Evolutionary conservation across 257 asterid species (phyloP).

Genomic region (Sherardia arvensis): DNA sequence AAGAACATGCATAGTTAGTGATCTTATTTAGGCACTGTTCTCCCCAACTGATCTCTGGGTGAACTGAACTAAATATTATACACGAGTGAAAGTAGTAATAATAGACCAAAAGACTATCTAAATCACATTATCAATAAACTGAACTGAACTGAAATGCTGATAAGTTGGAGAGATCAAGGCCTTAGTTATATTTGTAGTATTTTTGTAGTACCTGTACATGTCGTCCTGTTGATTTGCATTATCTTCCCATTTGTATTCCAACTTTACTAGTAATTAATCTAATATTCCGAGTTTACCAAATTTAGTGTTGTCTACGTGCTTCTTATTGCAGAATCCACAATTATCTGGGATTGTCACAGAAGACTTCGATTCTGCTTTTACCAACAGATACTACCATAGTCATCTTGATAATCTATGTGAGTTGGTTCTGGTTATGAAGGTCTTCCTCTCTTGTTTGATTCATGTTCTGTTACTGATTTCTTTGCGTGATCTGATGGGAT

Average conservation of each 20-base stretch:
- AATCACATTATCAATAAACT: background rate
- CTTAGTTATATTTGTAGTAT: background rate
- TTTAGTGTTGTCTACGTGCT: background rate
- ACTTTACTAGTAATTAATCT: background rate
- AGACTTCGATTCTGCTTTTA: constrained; percentile 79
- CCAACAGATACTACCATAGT: constrained; percentile 89
- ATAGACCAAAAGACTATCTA: background rate
- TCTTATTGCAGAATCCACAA: constrained; percentile 54
- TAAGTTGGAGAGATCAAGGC: no score
- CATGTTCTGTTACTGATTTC: background rate
- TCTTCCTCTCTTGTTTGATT: background rate
- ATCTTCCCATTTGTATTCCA: background rate
- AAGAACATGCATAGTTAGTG: background rate
- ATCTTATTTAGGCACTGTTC: background rate
- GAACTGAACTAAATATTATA: background rate
- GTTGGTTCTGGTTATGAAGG: constrained; percentile 29
- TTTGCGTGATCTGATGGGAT: constrained; percentile 2
- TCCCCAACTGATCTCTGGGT: background rate
- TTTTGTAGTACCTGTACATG: background rate
- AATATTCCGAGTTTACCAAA: background rate
- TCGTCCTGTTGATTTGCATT: background rate
- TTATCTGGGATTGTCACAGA: constrained; percentile 81
- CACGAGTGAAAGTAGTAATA: background rate
- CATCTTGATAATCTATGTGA: constrained; percentile 83
- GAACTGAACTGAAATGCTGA: background rate